These are phyloP conservation scores for Rosellinia necatrix DNA, from an alignment of 2,329 filamentous ascomycete genomes.

Conservation along the genomic window DNA sequence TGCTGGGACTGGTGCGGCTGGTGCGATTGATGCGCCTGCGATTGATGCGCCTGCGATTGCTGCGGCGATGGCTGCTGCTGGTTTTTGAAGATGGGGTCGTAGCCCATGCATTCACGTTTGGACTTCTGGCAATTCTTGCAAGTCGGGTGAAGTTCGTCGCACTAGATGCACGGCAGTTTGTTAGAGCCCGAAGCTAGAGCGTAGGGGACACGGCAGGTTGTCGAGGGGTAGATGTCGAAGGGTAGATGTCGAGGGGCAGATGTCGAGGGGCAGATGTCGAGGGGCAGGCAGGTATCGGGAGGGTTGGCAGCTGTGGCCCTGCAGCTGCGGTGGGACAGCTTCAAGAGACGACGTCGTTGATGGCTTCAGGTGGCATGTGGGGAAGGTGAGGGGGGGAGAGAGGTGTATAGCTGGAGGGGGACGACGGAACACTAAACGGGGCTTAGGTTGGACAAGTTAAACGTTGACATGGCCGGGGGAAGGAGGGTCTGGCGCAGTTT, in stretches of 20 bases:
- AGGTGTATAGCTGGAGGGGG: not conserved
- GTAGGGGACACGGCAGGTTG: not conserved
- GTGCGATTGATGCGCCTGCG: conserved; percentile 45
- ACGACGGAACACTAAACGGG: conserved; percentile 24
- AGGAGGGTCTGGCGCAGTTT: conserved; percentile 14
- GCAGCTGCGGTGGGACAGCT: not conserved
- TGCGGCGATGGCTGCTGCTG: conserved; percentile 55
- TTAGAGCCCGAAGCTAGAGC: conserved; percentile 15
- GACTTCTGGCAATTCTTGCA: conserved; percentile 91
- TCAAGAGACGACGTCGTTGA: conserved; percentile 9
- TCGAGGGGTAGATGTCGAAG: no score
- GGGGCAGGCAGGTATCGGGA: no score
- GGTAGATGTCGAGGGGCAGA: no score
- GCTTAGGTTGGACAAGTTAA: conserved; percentile 22
- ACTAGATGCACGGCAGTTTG: conserved; percentile 59
- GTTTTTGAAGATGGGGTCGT: conserved; percentile 85
- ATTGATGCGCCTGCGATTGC: conserved; percentile 49
- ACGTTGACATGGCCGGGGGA: conserved; percentile 1
- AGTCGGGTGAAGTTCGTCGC: conserved; percentile 91
- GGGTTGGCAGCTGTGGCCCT: no score
- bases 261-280: no score
- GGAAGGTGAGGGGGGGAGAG: conserved; percentile 7
- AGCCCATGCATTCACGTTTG: conserved; percentile 83
- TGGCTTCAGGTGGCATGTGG: conserved; percentile 20
- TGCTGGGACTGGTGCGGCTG: conserved; percentile 48